Evolutionary conservation across 2,329 filamentous ascomycete genomes (phyloP), one percentile per base, ranked within the genome.

Genomic region (Diplodia intermedia): DNA sequence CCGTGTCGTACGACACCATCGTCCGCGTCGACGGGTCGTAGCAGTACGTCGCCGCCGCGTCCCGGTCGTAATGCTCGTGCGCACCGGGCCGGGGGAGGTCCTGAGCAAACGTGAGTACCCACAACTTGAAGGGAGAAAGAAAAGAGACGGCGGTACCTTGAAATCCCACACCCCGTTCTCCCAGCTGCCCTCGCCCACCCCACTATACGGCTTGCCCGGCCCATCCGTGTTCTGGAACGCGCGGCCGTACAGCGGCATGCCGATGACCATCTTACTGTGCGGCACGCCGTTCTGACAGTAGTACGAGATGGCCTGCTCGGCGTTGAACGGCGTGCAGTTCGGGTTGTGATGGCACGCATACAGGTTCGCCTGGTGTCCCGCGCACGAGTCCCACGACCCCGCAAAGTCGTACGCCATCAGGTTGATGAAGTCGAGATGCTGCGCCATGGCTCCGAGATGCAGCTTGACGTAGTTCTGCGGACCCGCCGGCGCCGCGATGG

Each of bases 171-270:
- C 88, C 0, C 93, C 93, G 8, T 86, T 83, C 81, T 97, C 94
- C 91, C 91, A 97, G 67, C 86, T 91, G 0, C 93, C 94, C 66
- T 89, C 84, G 1, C 93, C 94, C 9, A 92, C 84, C 7, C 93
- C 93, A 60, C 79, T 86, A 79, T 86, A 97, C 0, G 87, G 80
- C 38, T 83, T 78, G 0, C 94, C 94, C 0, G 88, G 86, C 0
- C 93, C 94, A 31, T 90, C 85, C 0, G 94, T 97, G 71, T 88
- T 87, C 72, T 89, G 85, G 77, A 97, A 98, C 0, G 92, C 88
- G 43, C 93, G 91, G 1, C 94, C 94, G 76, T 97, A 98, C 14
- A 98, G 82, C 2, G 94, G 94, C 91, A 97, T 94, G 2, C 94
- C 94, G 15, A 97, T 79, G 3, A 97, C 91, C 66, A 98, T 87